Evolutionary conservation across 2,329 filamentous ascomycete species (phyloP), one percentile per base, ranked within the genome.

Genomic region (Aspergillus felis): DNA sequence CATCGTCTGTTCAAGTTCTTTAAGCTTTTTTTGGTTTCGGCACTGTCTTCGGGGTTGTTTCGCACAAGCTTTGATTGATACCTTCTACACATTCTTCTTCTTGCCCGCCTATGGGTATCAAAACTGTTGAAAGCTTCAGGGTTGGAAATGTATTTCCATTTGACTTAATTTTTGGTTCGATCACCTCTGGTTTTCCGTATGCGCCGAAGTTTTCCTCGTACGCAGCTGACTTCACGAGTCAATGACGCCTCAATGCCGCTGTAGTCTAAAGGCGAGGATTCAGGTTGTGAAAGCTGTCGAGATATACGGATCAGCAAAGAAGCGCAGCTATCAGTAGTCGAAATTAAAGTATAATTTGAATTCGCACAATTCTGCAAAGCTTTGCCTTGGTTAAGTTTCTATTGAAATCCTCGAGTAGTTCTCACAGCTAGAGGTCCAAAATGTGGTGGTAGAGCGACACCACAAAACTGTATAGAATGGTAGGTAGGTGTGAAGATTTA

Each of bases 31-130:
- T 58, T 61, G 44, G 44, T 61, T 60, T 66, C 60, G 59, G 59
- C 57, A 59, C 62, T 65, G 57, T 61, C 54, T 66, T 59, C 61
- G 64, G 44, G 65, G 61, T 63, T 62, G 57, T 62, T 62, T 65
- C 60, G 61, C 56, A 55, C 57, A 62, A 69, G 54, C 60, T 65
- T 63, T 67, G 68, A 69, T 63, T 67, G 68, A 69, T 72, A 69
- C 64, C 68, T 71, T 68, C 64, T 50, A 32, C 51, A 61, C 59
- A 61, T 64, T 66, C 62, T 68, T 59, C 58, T 60, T 60, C 55
- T 50, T 61, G 49, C 56, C 60, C 22, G n/a, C 60, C 55, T 67
- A 63, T 62, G 57, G 52, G 53, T 61, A 61, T 67, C 62, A 56
- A 62, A 57, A 68, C 66, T 63, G 67, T 69, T 68, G 62, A 64